phyloP scores from a whole-genome alignment of 1,284 basidiomycete species.

The Lentinus polychrous region DNA sequence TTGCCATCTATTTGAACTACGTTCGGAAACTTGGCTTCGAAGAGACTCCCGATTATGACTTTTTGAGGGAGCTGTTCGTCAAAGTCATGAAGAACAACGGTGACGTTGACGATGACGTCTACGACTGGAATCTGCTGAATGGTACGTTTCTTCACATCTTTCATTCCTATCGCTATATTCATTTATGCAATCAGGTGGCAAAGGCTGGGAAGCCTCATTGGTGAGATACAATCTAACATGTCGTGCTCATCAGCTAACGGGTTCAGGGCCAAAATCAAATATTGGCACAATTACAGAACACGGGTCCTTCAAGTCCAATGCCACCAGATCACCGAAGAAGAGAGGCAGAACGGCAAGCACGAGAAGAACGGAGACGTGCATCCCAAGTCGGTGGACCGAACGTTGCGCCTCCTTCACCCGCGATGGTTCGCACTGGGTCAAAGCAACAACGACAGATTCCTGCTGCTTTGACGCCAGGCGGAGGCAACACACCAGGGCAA shows the following conservation, averaged over 20 bases:
- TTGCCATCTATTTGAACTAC: slow-evolving; percentile 84
- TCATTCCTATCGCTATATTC: no score
- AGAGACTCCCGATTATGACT: slow-evolving; percentile 95
- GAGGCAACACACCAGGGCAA: slow-evolving; percentile 39
- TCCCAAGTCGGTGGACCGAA: slow-evolving; percentile 47
- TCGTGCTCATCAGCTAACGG: slow-evolving; percentile 9
- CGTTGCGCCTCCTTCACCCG: slow-evolving; percentile 67
- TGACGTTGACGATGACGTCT: slow-evolving; percentile 83
- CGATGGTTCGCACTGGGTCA: slow-evolving; percentile 66
- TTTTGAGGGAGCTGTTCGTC: slow-evolving; percentile 85
- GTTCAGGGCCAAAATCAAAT: slow-evolving; percentile 52
- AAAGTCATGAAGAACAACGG: slow-evolving; percentile 88
- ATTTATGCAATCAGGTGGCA: slow-evolving; percentile 75
- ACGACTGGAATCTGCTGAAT: slow-evolving; percentile 89
- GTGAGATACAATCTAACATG: slow-evolving; percentile 37
- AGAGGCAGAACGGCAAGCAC: slow-evolving; percentile 34
- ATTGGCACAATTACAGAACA: slow-evolving; percentile 52
- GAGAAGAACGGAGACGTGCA: slow-evolving; percentile 43
- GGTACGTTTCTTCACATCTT: slow-evolving; percentile 27
- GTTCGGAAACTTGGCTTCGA: slow-evolving; percentile 87
- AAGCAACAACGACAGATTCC: slow-evolving; percentile 53
- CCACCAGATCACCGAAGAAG: slow-evolving; percentile 47
- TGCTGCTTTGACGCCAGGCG: slow-evolving; percentile 45
- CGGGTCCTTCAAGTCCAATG: slow-evolving; percentile 33
- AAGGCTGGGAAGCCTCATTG: slow-evolving; percentile 88